Base-by-base conservation (phyloP, 164 flowering plant genomes). In the Kingdonia uniflora region DNA sequence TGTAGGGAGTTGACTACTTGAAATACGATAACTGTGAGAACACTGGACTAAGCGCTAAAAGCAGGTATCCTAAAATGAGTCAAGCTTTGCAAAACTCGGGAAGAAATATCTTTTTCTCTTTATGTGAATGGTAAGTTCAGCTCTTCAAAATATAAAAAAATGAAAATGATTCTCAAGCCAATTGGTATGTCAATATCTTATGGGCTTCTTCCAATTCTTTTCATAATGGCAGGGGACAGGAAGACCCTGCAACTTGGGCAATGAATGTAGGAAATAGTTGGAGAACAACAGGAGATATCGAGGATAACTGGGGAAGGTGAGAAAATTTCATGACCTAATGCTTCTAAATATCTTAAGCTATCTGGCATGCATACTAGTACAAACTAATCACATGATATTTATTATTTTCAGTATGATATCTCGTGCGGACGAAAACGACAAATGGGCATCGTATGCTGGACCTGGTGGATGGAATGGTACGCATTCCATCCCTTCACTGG, bases 401-500 rank as follows among this genome's bases (percentile, higher is more conserved):
- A n/a, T 47, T 41, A 0, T 6, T 22, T 41, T 14, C 51, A 92
- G 99, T 66, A 82, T 94, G 97, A 83, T 95, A 23, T 70, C 81
- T 1, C 78, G 84, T 51, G 97, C 97, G 52, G 99, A 89, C 74
- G 55, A 84, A 51, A 92, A 94, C 67, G 76, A 94, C 76, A 83
- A 89, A 71, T 88, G 97, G 95, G 99, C 99, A 54, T 66, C 92
- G 17, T 94, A 86, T 80, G 99, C 99, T 0, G 97, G 99, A 49
- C 96, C 99, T 46, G 96, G 99, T 61, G 99, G 97, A 72, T 94
- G 97, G 96, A 94, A 94, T 76, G 99, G 99, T 94, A 78, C 61
- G 61, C 25, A 25, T 51, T 33, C 14, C 11, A 46, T 41, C 19
- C 20, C 40, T 43, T 35, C 14, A 23, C 0, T 39, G 7, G 6